Evolutionary conservation across 441 rosid species (phyloP), one percentile per base, ranked within the genome.

Genomic region (Dalechampia spathulata): DNA sequence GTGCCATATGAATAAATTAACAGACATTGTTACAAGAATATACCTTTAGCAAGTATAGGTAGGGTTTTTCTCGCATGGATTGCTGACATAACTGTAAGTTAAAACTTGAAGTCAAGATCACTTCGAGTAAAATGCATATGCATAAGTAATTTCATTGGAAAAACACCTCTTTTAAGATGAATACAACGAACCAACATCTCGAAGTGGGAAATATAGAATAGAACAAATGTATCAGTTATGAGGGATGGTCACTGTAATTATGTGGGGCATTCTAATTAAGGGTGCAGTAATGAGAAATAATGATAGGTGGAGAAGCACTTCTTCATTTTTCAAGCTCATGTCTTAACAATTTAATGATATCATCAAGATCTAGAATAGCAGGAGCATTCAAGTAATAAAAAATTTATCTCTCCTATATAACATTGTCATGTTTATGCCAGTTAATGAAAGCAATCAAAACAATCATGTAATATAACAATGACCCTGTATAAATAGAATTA

Each of bases 61-160:
- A 52, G 42, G 79, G 78, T 40, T 53, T 54, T 60, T 61, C 64
- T n/a, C 52, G 75, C 72, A 64, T 58, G 52, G 36, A 61, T 65
- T 49, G 72, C 28, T 22, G 64, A 44, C 79, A 46, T 49, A 72
- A 39, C 87, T 78, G 79, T 64, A 74, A 61, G 55, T 20, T 16
- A 26, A 67, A 67, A 61, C 15, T 60, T 45, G n/a, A 53, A 1
- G 61, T 71, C 60, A 69, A 49, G 27, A 48, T 1, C 38, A 50
- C 44, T 60, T 36, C 51, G 44, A 57, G 50, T 47, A 51, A 50
- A 25, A 53, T 26, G 21, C 47, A 25, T 27, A 4, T 40, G 13
- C 48, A 41, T 17, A 20, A 55, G 22, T 44, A 62, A 48, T 19
- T 53, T 38, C 21, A 32, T 39, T 21, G 58, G 17, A 30, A 17